Evolutionary conservation across 257 asterid genomes (phyloP).

Genomic region (Salvia splendens): DNA sequence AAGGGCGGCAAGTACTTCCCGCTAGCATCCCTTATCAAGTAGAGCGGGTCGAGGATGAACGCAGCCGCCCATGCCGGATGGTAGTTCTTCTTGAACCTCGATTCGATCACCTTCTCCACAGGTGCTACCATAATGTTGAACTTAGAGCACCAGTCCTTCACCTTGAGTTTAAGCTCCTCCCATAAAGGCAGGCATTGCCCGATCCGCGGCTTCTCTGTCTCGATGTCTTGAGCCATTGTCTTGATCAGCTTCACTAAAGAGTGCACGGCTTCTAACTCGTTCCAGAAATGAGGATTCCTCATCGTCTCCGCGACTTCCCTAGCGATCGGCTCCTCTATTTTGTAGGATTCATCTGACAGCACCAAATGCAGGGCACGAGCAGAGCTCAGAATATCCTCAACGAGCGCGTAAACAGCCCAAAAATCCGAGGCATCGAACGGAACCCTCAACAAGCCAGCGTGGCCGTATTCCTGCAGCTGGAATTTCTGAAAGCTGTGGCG

Average conservation of each 20-base stretch:
- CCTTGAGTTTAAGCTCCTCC: conserved; percentile 76
- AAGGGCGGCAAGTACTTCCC: conserved; percentile 95
- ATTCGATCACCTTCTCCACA: conserved; percentile 63
- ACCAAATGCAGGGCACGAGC: conserved; percentile 86
- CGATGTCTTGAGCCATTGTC: conserved; percentile 70
- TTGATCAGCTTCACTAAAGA: conserved; percentile 67
- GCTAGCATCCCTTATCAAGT: conserved; percentile 69
- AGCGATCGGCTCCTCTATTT: conserved; percentile 70
- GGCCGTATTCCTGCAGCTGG: conserved; percentile 91
- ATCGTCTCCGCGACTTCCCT: conserved; percentile 80
- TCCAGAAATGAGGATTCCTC: conserved; percentile 92
- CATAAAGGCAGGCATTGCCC: conserved; percentile 94
- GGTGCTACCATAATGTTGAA: conserved; percentile 62
- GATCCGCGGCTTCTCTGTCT: conserved; percentile 70
- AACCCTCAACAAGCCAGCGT: conserved; percentile 54
- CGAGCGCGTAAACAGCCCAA: conserved; percentile 47
- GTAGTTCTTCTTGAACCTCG: conserved; percentile 76
- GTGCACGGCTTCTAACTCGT: conserved; percentile 79
- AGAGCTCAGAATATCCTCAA: conserved; percentile 81
- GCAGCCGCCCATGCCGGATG: conserved; percentile 99
- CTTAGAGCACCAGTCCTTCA: conserved; percentile 80
- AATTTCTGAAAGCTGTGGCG: conserved; percentile 71
- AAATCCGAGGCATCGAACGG: conserved; percentile 39
- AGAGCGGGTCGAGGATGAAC: conserved; percentile 83
- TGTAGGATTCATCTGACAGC: conserved; percentile 67